Evolutionary conservation across 352 stramenopile species (phyloP), one percentile per base, ranked within the genome.

Genomic region (Globisporangium spinosum): DNA sequence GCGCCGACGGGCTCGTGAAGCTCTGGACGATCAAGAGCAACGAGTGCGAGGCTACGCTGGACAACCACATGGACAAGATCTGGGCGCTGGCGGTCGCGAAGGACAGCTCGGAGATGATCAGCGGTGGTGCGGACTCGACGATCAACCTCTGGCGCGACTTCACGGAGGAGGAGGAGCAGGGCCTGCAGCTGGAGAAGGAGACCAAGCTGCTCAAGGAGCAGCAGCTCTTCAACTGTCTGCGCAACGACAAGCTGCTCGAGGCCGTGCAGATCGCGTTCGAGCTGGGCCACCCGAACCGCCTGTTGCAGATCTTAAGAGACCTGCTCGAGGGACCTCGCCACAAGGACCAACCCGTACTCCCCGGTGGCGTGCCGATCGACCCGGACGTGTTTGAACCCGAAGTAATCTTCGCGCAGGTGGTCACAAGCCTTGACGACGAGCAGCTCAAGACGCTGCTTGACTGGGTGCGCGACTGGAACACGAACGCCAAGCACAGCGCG

Each of bases 391-490:
- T 92, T 53, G 70, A 72, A 8, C 82, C 84, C 2, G 81, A 90
- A 61, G 65, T 80, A 23, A 91, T 93, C 38, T 91, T 87, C 68
- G 56, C 77, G 13, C 73, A 76, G 71, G 74, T 91, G 27, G 70
- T 97, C 15, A 79, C 76, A 49, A 93, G 78, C 35, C 94, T 98
- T 68, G 70, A 78, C 35, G 79, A 91, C 55, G 90, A 96, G 45
- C 76, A 97, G 53, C 79, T 98, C 32, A 82, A 77, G 61, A 92
- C 95, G 74, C 87, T 99, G 20, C 80, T 99, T 12, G 78, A 90
- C 35, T 99, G 98, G 83, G 83, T 98, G 64, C 84, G 93, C 54
- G 97, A 99, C 65, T 99, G 97, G 97, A 99, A 99, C 77, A 99
- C 97, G 59, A 97, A 98, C 69, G 94, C 94, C 23, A 89, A 91